A percentile compares a stretch with the other conserved stretches of the same genome.
These are phyloP conservation scores for Conticribra weissflogii DNA, from an alignment of 108 stramenopile genomes.

Conservation along the genomic window DNA sequence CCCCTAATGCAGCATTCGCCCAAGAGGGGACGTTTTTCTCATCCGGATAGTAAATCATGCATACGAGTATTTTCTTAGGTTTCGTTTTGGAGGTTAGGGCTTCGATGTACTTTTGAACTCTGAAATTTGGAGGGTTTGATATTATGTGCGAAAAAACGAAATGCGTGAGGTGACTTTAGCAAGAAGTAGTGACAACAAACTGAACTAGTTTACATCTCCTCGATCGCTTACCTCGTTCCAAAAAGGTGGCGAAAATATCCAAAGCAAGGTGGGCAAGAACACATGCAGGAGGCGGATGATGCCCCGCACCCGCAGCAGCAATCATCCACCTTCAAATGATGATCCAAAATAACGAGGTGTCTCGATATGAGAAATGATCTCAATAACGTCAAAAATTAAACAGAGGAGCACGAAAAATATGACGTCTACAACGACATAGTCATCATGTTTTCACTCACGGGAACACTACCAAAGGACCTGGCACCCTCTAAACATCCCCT, in stretches of 20 bases:
- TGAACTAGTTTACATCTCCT: no score
- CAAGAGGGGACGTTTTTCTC: constrained; percentile 75
- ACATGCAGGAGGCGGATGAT: constrained; percentile 57
- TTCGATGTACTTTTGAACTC: constrained; percentile 73
- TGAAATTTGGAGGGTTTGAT: constrained; percentile 11
- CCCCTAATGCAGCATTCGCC: constrained; percentile 75
- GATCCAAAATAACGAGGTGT: not conserved
- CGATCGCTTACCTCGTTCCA: constrained; percentile 58
- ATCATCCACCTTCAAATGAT: constrained; percentile 53
- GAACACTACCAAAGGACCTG: constrained; percentile 41
- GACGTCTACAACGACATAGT: not conserved
- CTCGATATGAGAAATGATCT: not conserved
- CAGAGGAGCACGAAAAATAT: no score
- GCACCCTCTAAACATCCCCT: constrained; percentile 55
- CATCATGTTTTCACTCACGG: constrained; percentile 25
- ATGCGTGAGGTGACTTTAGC: no score
- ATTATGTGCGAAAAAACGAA: not conserved
- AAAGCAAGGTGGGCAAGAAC: constrained; percentile 58
- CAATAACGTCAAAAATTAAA: no score
- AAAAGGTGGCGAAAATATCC: constrained; percentile 88
- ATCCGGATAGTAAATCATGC: constrained; percentile 92
- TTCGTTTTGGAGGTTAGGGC: constrained; percentile 70
- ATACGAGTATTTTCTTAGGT: constrained; percentile 82
- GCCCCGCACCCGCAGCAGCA: constrained; percentile 82
- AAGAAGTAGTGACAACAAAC: no score